Conservation (phyloP, 1,284 basidiomycete genomes). For the Fistulinella staudtii region DNA sequence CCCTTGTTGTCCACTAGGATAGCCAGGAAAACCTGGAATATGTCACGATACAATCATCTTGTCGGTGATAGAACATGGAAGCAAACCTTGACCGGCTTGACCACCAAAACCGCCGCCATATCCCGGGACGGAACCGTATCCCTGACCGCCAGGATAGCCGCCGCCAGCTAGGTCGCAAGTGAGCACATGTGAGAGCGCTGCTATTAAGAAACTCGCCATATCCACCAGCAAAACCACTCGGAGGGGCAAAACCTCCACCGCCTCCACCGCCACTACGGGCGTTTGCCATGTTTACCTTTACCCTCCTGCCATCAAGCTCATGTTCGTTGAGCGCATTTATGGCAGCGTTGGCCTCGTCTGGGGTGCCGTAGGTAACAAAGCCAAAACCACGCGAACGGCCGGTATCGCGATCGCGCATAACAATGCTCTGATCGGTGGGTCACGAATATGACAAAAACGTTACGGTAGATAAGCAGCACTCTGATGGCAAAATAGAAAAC, state of each 20-base stretch:
- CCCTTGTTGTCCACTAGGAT: conserved; percentile 17
- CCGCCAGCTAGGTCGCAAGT: conserved; percentile 14
- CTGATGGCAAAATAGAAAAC: conserved; percentile 37
- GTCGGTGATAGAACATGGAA: not conserved
- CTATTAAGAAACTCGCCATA: conserved; percentile 9
- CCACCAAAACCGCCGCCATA: conserved; percentile 14
- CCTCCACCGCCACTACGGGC: conserved; percentile 61
- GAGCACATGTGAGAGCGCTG: not conserved
- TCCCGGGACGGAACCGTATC: conserved; percentile 21
- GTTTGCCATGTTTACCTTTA: conserved; percentile 95
- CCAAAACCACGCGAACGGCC: conserved; percentile 96
- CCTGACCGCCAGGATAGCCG: conserved; percentile 15
- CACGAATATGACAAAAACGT: conserved; percentile 7
- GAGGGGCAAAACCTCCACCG: conserved; percentile 30
- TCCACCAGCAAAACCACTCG: conserved; percentile 24
- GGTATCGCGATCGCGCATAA: conserved; percentile 98
- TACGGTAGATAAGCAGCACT: conserved; percentile 22
- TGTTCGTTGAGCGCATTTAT: conserved; percentile 84
- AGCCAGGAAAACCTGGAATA: conserved; percentile 7
- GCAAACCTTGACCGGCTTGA: too few relatives aligned
- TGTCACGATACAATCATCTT: conserved; percentile 1
- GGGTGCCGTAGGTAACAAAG: conserved; percentile 77
- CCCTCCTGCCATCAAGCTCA: conserved; percentile 89
- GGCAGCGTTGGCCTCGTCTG: conserved; percentile 73
- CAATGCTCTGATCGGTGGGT: conserved; percentile 64